Base-by-base conservation (phyloP, 129 eudicot species). In the Flaveria linearis region DNA sequence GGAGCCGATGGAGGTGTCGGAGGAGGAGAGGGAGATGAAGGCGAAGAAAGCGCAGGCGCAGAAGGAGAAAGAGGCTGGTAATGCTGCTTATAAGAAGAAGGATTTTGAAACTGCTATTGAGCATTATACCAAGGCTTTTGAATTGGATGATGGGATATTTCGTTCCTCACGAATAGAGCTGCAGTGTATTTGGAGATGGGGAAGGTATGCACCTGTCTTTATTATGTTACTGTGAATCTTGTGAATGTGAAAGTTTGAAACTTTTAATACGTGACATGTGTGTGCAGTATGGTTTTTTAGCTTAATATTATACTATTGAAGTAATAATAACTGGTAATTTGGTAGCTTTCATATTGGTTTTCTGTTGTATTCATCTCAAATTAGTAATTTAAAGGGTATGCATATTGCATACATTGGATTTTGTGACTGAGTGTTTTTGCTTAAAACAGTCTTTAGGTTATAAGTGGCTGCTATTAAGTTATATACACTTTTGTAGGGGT, bases 161-260 rank as follows among this genome's bases (percentile, higher is more conserved):
- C 97, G 1, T 95, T 87, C 80, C 46, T 95, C 14, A 95, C 99
- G 1, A 95, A 95, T 7, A 74, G 99, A 46, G 99, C 99, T 81
- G 99, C 99, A 16, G 99, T 95, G 20, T 95, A 82, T 69, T 72
- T 95, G 85, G 99, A 95, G 84, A 95, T 91, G 97, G 97, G 88
- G 9, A 89, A 95, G 99, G 99, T 95, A 91, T 68, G 41, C 4
- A 33, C 2, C 26, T 25, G 74, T 14, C 15, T 36, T 1, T 0
- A 10, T 71, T 49, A 2, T 17, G 2, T 56, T 3, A 2, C 11
- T 25, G 8, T 58, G 26, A 20, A 26, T 25, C 3, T 46, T 52
- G 16, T 26, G 22, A 30, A n/a, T 67, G 22, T 42, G 14, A 9
- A 52, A 66, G 30, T 10, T 6, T 72, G 2, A 20, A 46, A 41